Conservation (phyloP, 1,284 basidiomycete species). For the Sporisorium iseilematis-ciliati region DNA sequence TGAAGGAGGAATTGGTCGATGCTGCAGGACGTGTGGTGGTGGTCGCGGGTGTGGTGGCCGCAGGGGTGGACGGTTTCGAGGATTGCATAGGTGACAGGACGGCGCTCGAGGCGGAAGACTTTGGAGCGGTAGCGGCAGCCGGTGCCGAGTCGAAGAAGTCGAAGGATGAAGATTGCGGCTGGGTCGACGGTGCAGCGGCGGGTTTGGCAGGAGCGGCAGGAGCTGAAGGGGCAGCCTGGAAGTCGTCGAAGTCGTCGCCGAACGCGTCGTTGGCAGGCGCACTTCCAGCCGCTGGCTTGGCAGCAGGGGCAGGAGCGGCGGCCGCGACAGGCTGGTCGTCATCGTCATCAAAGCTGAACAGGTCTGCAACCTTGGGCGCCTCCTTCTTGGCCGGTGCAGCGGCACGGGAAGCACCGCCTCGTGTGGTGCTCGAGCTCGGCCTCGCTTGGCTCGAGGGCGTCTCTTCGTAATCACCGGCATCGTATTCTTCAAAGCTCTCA, state of each 20-base stretch:
- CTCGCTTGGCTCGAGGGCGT: constrained; percentile 41
- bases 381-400: constrained; percentile 53
- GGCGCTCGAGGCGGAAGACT: constrained; percentile 17
- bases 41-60: constrained; percentile 16
- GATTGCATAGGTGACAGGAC: constrained; percentile 27
- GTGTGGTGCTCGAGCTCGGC: constrained; percentile 29
- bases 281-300: constrained; percentile 11
- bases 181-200: constrained; percentile 74
- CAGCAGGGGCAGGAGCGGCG: constrained; percentile 46
- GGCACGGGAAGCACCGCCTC: constrained; percentile 24
- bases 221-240: constrained; percentile 50
- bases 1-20: constrained; percentile 50
- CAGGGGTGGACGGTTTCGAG: constrained; percentile 31
- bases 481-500: constrained; percentile 86
- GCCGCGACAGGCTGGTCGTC: constrained; percentile 71
- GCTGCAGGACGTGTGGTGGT: constrained; percentile 24
- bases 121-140: constrained; percentile 9
- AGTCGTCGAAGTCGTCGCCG: constrained; percentile 65
- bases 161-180: constrained; percentile 70
- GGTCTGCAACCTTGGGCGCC: constrained; percentile 73
- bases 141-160: constrained; percentile 72
- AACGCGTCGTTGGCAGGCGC: constrained; percentile 40
- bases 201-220: constrained; percentile 72
- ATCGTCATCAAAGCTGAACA: constrained; percentile 84
- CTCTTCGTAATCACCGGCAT: constrained; percentile 93